Percentiles rank a stretch among this genome's conserved stretches.
phyloP scores from a whole-genome alignment of 371 early-diverging fungal species.

The Rhizopus delemar region DNA sequence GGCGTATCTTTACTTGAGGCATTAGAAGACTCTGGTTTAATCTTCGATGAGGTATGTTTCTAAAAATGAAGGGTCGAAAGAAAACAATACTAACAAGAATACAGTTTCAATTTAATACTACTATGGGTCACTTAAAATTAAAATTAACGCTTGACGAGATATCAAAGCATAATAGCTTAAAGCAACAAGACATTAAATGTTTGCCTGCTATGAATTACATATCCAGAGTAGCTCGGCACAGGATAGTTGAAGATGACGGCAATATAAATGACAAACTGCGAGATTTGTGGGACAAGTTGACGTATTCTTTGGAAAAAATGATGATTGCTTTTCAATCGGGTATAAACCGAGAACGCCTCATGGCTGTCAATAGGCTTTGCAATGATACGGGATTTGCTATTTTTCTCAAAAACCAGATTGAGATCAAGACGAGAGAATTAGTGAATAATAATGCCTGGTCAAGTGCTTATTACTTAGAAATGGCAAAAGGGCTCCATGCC shows the following conservation, averaged over 20 bases:
- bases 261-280: constrained; percentile 6
- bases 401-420: constrained; percentile 30
- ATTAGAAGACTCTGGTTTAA: constrained; percentile 3
- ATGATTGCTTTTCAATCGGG: constrained; percentile 20
- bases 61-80: background rate
- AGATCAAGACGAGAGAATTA: constrained; percentile 6
- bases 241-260: constrained; percentile 2
- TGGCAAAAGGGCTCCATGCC: constrained; percentile 50
- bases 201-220: constrained; percentile 19
- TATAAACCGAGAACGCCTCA: constrained; percentile 16
- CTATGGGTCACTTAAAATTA: constrained; percentile 16
- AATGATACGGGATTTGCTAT: constrained; percentile 15
- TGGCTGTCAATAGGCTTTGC: constrained; percentile 27
- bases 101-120: constrained; percentile 18
- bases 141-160: constrained; percentile 8
- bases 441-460: constrained; percentile 22
- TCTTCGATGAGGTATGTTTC: background rate
- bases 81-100: background rate
- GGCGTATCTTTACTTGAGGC: constrained; percentile 10
- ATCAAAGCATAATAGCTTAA: background rate
- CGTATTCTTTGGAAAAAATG: constrained; percentile 24
- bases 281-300: constrained; percentile 21
- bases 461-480: constrained; percentile 46
- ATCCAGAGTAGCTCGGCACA: constrained; percentile 9
- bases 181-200: constrained; percentile 3